These are phyloP conservation scores for Pythium rishiriense DNA, from an alignment of 352 stramenopile species.

Conservation along the genomic window DNA sequence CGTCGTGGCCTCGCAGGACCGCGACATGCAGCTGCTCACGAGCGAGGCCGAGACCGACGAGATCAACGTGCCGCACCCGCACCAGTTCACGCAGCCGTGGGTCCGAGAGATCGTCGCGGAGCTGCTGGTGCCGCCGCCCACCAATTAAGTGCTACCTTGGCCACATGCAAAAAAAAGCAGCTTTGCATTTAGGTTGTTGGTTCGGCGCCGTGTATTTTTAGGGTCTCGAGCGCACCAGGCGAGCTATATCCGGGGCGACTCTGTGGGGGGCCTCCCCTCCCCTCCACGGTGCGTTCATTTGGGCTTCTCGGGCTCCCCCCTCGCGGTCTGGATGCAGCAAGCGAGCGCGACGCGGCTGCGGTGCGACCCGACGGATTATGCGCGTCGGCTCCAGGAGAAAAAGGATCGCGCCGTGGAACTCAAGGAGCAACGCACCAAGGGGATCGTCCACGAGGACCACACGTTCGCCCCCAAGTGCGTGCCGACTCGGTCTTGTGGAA, in stretches of 20 bases:
- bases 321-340: slow-evolving; percentile 36
- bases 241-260: too few species aligned
- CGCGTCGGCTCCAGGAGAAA: slow-evolving; percentile 74
- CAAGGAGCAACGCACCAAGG: slow-evolving; percentile 62
- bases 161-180: slow-evolving; percentile 4
- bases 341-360: slow-evolving; percentile 50
- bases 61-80: slow-evolving; percentile 48
- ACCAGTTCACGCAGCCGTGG: slow-evolving; percentile 75
- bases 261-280: too few species aligned
- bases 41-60: slow-evolving; percentile 66
- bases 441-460: slow-evolving; percentile 73
- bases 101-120: slow-evolving; percentile 53
- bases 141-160: slow-evolving; percentile 15
- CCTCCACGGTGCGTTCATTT: background rate
- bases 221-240: too few species aligned
- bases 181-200: background rate
- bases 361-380: slow-evolving; percentile 82
- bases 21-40: slow-evolving; percentile 62
- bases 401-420: slow-evolving; percentile 76
- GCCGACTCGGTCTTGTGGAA: background rate
- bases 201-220: too few species aligned
- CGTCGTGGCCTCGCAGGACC: slow-evolving; percentile 55
- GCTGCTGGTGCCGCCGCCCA: slow-evolving; percentile 32
- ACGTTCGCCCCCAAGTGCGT: slow-evolving; percentile 76
- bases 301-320: too few species aligned